These are phyloP conservation scores for Geotrichum fermentans DNA, from an alignment of 1,139 yeast genomes.

Conservation along the genomic window DNA sequence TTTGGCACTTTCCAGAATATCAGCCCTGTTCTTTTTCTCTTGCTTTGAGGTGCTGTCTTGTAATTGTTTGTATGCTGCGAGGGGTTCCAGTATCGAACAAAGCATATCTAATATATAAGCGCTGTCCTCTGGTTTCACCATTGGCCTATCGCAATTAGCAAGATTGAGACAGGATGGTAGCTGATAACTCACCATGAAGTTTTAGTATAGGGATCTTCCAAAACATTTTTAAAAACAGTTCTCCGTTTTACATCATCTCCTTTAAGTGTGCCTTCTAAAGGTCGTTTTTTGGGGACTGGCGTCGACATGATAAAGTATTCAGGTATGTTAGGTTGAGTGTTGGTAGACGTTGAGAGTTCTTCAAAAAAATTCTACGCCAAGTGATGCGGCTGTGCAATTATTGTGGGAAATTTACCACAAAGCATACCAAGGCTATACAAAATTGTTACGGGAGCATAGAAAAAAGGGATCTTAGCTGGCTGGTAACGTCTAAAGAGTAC, in stretches of 20 bases:
- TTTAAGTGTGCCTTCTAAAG: slow-evolving; percentile 16
- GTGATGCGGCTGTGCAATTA: too few species aligned
- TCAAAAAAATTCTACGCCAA: background rate
- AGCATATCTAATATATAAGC: slow-evolving; percentile 8
- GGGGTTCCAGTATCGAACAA: slow-evolving; percentile 6
- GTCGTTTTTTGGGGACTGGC: slow-evolving; percentile 8
- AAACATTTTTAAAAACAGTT: slow-evolving; percentile 12
- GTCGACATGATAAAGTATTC: background rate
- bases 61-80: background rate
- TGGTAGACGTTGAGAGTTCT: background rate
- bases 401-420: too few species aligned
- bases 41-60: background rate
- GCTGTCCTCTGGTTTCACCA: slow-evolving; percentile 9
- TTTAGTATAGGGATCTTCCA: slow-evolving; percentile 18
- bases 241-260: slow-evolving; percentile 14
- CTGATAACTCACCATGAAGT: slow-evolving; percentile 10
- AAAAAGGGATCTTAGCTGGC: too few species aligned
- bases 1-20: background rate
- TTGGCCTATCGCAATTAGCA: slow-evolving; percentile 7
- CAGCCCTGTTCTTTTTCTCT: background rate
- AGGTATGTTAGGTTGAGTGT: background rate
- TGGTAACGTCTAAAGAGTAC: too few species aligned
- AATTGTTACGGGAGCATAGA: too few species aligned
- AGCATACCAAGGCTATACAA: too few species aligned
- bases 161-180: background rate